Evolutionary conservation across 495 filamentous ascomycete genomes (phyloP).

Genomic region (Trichoderma orchidacearum): DNA sequence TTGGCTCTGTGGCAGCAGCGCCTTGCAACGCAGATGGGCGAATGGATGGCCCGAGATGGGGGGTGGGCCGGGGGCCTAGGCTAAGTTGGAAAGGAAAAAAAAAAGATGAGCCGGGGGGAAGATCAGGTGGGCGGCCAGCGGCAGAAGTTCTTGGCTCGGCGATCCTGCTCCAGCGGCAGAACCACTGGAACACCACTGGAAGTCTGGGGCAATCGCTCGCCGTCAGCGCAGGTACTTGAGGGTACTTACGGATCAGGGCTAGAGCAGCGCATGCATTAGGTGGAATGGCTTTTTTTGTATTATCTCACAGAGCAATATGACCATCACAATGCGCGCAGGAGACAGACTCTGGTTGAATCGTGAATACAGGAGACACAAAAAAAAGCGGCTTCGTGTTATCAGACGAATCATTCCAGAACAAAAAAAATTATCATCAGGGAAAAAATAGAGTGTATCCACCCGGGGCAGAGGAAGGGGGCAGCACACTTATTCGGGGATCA

Average conservation of each 20-base stretch:
- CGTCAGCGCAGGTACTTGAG: background rate
- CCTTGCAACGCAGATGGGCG: background rate
- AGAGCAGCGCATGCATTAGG: background rate
- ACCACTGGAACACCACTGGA: background rate
- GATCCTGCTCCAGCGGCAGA: too few relatives aligned
- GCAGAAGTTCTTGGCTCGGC: background rate
- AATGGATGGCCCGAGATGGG: constrained; percentile 1
- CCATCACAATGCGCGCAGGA: too few relatives aligned
- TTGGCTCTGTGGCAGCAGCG: too few relatives aligned
- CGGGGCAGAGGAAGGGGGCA: background rate
- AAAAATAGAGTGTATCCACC: background rate
- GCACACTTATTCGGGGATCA: background rate
- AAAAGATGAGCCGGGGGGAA: too few relatives aligned
- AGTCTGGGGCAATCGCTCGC: background rate
- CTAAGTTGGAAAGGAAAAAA: too few relatives aligned
- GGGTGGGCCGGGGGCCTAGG: background rate
- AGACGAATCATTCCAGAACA: background rate
- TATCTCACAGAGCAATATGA: too few relatives aligned
- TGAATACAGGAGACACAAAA: background rate
- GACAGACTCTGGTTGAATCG: background rate
- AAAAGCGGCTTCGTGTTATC: background rate
- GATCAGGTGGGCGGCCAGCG: background rate
- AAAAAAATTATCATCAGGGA: too few relatives aligned
- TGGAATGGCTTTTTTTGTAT: too few relatives aligned
- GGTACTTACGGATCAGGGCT: background rate